Evolutionary conservation across 192 early-diverging fungal species (phyloP).

Genomic region (Allomyces javanicus): DNA sequence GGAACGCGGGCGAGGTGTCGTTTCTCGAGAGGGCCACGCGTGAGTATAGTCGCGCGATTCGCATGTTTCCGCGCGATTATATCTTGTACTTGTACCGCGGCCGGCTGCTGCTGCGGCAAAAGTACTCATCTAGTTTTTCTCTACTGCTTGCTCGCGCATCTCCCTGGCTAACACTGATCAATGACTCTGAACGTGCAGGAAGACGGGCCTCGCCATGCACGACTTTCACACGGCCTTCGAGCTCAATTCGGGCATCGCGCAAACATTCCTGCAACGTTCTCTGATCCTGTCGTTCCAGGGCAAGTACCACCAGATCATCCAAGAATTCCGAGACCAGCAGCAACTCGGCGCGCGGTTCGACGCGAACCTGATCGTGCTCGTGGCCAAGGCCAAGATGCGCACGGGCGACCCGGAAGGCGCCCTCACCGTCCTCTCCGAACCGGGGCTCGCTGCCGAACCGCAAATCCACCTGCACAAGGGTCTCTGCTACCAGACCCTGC

Average conservation of each 20-base stretch:
- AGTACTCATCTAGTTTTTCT: conserved; percentile 2
- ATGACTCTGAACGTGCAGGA: conserved; percentile 1
- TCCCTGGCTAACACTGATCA: too few species aligned
- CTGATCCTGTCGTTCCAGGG: conserved; percentile 32
- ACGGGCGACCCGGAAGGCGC: conserved; percentile 7
- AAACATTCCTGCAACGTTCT: conserved; percentile 23
- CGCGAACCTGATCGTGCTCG: conserved; percentile 23
- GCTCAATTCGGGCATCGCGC: conserved; percentile 30
- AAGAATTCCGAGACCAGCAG: conserved; percentile 23
- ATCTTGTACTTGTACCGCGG: conserved; percentile 29
- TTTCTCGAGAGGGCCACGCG: conserved; percentile 16
- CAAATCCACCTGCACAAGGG: conserved; percentile 32
- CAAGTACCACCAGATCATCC: conserved; percentile 27
- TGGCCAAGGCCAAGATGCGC: conserved; percentile 26
- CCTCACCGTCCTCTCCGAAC: neutral
- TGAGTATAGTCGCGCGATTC: conserved; percentile 29
- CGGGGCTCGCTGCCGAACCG: conserved; percentile 10
- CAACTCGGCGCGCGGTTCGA: conserved; percentile 15
- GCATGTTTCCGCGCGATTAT: conserved; percentile 24
- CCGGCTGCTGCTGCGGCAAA: conserved; percentile 19
- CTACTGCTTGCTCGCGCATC: neutral
- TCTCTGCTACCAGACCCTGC: conserved; percentile 27
- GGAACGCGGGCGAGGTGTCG: neutral
- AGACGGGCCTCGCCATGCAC: conserved; percentile 24
- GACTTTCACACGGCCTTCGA: conserved; percentile 37